These are phyloP conservation scores for Aspergillus caelatus DNA, from an alignment of 2,329 filamentous ascomycete species.

Conservation along the genomic window DNA sequence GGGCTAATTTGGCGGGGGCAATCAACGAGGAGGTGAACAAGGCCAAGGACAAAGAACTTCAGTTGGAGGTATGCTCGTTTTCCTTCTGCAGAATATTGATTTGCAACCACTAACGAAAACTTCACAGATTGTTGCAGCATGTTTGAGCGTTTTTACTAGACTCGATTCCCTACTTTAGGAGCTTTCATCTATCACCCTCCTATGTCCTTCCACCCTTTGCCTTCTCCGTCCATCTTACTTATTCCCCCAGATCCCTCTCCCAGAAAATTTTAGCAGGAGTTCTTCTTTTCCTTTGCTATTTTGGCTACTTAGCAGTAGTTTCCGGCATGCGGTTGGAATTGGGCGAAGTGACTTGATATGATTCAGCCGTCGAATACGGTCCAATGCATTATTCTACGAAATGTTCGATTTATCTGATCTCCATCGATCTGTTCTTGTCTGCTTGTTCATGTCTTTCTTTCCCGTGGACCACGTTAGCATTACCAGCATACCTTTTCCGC, in stretches of 20 bases:
- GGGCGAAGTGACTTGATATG: slow-evolving; percentile 21
- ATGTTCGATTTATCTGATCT: slow-evolving; percentile 20
- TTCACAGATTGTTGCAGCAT: slow-evolving; percentile 78
- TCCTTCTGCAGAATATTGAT: not conserved
- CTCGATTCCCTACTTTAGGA: slow-evolving; percentile 87
- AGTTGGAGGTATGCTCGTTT: slow-evolving; percentile 76
- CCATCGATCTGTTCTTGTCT: slow-evolving; percentile 19
- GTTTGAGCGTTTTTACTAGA: slow-evolving; percentile 94
- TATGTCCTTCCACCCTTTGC: slow-evolving; percentile 9
- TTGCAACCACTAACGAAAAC: not conserved
- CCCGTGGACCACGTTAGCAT: slow-evolving; percentile 5
- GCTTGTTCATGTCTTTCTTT: slow-evolving; percentile 8
- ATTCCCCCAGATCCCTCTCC: slow-evolving; percentile 20
- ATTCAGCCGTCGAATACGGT: slow-evolving; percentile 20
- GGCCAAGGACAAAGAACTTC: slow-evolving; percentile 89
- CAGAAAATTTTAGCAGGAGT: slow-evolving; percentile 11
- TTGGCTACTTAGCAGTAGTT: slow-evolving; percentile 32
- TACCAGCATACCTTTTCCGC: not conserved
- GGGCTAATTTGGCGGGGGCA: slow-evolving; percentile 86
- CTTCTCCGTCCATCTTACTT: slow-evolving; percentile 13
- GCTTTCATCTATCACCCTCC: slow-evolving; percentile 4
- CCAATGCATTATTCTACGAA: slow-evolving; percentile 33
- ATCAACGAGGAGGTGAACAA: slow-evolving; percentile 85
- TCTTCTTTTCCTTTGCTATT: slow-evolving; percentile 14
- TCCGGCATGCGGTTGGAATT: slow-evolving; percentile 28